Conservation (phyloP, 768 basidiomycete genomes). For the Naganishia randhawae region DNA sequence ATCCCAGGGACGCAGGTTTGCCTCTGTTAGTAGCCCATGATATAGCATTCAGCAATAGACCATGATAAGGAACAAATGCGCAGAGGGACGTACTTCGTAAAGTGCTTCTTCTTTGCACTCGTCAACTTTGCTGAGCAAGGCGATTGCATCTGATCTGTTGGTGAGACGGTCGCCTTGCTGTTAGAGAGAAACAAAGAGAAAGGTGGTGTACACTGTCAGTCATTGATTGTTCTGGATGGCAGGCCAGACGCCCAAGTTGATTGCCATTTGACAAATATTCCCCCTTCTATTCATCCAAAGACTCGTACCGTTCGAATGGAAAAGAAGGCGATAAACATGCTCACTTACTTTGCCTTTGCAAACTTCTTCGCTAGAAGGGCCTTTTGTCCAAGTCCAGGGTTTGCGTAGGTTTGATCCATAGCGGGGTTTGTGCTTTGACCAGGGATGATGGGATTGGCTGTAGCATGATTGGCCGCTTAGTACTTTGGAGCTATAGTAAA, state of each 20-base stretch:
- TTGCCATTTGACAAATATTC: background rate
- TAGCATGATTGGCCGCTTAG: background rate
- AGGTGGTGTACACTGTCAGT: background rate
- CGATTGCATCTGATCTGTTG: slow-evolving; percentile 91
- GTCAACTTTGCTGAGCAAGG: slow-evolving; percentile 88
- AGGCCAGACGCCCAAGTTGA: background rate
- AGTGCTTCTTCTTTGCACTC: slow-evolving; percentile 88
- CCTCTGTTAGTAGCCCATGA: slow-evolving; percentile 3
- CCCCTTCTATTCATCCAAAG: background rate
- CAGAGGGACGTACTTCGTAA: slow-evolving; percentile 65
- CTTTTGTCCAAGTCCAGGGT: slow-evolving; percentile 66
- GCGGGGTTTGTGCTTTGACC: slow-evolving; percentile 39
- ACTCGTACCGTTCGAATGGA: background rate
- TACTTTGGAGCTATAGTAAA: background rate
- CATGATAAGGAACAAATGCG: background rate
- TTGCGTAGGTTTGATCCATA: slow-evolving; percentile 26
- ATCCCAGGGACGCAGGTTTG: slow-evolving; percentile 26
- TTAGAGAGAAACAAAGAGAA: background rate
- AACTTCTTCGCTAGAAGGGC: slow-evolving; percentile 90
- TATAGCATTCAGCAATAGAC: background rate
- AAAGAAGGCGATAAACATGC: background rate
- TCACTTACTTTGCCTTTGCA: slow-evolving; percentile 76
- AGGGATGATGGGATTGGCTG: slow-evolving; percentile 46
- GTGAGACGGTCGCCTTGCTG: slow-evolving; percentile 86
- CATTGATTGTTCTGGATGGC: background rate